Base-by-base conservation (phyloP, 2,329 filamentous ascomycete genomes). In the Monilinia fructigena region DNA sequence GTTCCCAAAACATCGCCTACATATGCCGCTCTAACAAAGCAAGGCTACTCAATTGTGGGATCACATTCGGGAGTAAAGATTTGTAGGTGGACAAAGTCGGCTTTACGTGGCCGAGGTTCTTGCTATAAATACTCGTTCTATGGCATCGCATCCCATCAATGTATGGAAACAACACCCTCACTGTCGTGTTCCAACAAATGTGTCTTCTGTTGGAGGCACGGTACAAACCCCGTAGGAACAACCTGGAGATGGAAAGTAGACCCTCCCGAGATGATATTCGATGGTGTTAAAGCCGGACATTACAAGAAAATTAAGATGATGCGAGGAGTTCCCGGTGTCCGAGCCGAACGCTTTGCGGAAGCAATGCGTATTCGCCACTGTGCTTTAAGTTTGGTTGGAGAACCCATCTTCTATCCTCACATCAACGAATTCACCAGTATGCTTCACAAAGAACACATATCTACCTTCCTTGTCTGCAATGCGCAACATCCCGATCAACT, bases 71-170 rank as follows among this genome's bases (percentile, higher is more conserved):
- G 94, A 40, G 94, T 98, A 71, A 98, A 98, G 79, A 97, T 97
- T 74, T 99, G 94, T 76, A 91, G 95, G 42, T 99, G 94, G 94
- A 98, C 95, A 12, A 99, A 99, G 79, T 97, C 93, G 1, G 94
- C 94, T 12, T 87, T 98, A 0, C 91, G 94, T 50, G 94, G 94
- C 16, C 89, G 94, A 52, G 95, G 94, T 5, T 96, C 92, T 31
- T 99, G 94, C 81, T 99, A 99, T 83, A 98, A 99, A 76, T 97
- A 88, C 78, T 96, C 92, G 0, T 96, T 99, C 78, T 99, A 99
- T 78, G 94, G 94, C 59, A 99, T 99, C 77, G 87, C 90, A 70
- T 97, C 93, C 0, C 95, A 99, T 76, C 89, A 96, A 69, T 99
- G 94, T 79, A 99, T 99, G 95, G 94, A 99, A 79, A 94, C 94